These are phyloP conservation scores for Entamoeba dispar DNA, from an alignment of 208 protist species.

Conservation along the genomic window DNA sequence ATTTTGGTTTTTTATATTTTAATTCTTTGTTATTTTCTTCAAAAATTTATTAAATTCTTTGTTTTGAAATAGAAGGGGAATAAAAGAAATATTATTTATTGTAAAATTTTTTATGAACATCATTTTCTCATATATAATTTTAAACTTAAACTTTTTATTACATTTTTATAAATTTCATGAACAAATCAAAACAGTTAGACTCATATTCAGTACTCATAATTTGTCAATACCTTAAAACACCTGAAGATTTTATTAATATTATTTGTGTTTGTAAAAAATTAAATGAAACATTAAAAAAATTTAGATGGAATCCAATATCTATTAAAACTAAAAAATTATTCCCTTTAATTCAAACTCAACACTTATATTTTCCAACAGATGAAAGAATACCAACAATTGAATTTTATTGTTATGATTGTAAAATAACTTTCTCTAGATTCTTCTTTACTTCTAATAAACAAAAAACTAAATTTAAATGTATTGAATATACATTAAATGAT, in stretches of 20 bases:
- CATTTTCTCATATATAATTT: no score
- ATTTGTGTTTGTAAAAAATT: neutral
- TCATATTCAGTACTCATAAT: neutral
- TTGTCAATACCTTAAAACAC: neutral
- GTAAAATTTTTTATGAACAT: no score
- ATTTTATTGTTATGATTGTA: neutral
- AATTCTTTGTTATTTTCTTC: no score
- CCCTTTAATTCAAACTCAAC: neutral
- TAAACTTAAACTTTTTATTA: no score
- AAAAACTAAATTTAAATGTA: neutral
- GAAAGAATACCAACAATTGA: neutral
- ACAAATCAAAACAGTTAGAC: neutral
- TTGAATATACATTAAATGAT: neutral
- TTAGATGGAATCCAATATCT: neutral
- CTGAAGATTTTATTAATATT: neutral
- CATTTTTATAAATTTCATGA: no score
- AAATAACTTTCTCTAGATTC: neutral
- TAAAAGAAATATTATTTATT: no score
- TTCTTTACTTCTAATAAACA: neutral
- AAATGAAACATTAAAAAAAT: neutral
- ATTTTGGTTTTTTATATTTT: no score
- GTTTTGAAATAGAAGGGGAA: no score
- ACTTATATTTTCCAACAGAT: neutral
- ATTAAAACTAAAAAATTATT: neutral
- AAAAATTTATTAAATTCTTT: no score